Conservation (phyloP, 257 asterid species). For the Thymus quinquecostatus region DNA sequence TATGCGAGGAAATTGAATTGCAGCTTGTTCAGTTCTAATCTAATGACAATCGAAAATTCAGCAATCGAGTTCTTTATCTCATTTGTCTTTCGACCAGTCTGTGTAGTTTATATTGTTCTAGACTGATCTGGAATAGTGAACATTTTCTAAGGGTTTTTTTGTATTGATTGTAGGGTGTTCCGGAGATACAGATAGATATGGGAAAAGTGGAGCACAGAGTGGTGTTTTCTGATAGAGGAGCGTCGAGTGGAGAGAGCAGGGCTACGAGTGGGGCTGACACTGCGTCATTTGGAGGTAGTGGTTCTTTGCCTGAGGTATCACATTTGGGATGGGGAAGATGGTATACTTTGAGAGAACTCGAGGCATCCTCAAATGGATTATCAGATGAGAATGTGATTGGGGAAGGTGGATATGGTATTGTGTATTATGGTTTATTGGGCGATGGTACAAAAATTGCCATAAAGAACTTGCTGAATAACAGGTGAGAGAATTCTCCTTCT, state of each 20-base stretch:
- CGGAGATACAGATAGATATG: slow-evolving; percentile 95
- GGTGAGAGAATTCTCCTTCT: slow-evolving; percentile 40
- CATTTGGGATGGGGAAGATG: slow-evolving; percentile 99
- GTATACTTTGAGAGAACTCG: slow-evolving; percentile 96
- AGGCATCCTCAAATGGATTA: slow-evolving; percentile 90
- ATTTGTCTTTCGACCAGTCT: neutral
- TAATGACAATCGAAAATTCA: neutral
- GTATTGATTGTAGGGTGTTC: slow-evolving; percentile 55
- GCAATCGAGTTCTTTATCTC: neutral
- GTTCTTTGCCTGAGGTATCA: slow-evolving; percentile 93
- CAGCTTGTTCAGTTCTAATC: slow-evolving; percentile 7
- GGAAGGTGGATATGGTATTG: slow-evolving; percentile 98
- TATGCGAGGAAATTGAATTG: neutral
- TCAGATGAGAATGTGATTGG: slow-evolving; percentile 96
- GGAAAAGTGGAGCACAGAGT: slow-evolving; percentile 97
- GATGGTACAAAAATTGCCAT: slow-evolving; percentile 87
- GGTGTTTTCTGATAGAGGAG: slow-evolving; percentile 87
- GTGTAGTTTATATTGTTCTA: neutral
- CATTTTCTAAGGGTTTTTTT: neutral
- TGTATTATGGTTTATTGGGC: slow-evolving; percentile 71
- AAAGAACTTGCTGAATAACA: slow-evolving; percentile 88
- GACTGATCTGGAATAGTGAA: slow-evolving; percentile 9
- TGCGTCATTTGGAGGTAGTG: slow-evolving; percentile 80
- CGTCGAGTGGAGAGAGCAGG: slow-evolving; percentile 94
- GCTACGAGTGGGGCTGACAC: slow-evolving; percentile 91